These are phyloP conservation scores for Saccharomycopsis hybrid DNA, from an alignment of 1,139 yeast genomes.

Conservation along the genomic window DNA sequence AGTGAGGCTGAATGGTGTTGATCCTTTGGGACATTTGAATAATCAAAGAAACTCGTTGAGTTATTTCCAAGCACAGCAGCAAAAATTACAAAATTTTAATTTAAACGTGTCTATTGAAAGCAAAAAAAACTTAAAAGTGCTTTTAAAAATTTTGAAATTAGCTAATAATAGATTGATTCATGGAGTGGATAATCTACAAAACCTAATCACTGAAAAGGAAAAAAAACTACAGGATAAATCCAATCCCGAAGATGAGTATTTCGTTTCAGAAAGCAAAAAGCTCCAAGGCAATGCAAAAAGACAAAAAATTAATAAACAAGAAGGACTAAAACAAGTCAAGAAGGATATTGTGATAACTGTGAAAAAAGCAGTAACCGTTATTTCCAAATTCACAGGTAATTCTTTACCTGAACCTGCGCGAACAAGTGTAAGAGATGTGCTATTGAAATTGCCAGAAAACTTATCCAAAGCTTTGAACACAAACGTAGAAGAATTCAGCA, in stretches of 20 bases:
- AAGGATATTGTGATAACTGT: constrained; percentile 84
- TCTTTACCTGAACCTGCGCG: constrained; percentile 81
- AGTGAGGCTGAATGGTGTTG: too few species aligned
- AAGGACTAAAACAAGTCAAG: constrained; percentile 44
- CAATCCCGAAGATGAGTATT: constrained; percentile 22
- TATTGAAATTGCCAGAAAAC: constrained; percentile 65
- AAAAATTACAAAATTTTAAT: constrained; percentile 18
- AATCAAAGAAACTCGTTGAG: constrained; percentile 28
- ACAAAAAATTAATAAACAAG: constrained; percentile 23
- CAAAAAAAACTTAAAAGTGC: constrained; percentile 61
- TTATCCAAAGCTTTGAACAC: constrained; percentile 42
- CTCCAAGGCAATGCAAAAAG: neutral
- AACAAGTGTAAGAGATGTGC: constrained; percentile 71
- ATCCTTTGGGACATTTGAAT: too few species aligned
- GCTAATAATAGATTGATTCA: constrained; percentile 68
- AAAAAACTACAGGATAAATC: constrained; percentile 29
- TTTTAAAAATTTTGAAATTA: constrained; percentile 63
- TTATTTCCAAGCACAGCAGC: constrained; percentile 20
- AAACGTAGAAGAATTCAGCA: constrained; percentile 22
- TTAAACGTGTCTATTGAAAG: constrained; percentile 53
- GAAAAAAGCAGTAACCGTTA: constrained; percentile 77
- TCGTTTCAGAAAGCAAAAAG: constrained; percentile 3
- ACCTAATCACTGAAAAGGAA: constrained; percentile 35
- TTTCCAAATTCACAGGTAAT: constrained; percentile 75
- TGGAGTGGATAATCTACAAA: constrained; percentile 59